Base-by-base conservation (phyloP, 495 filamentous ascomycete genomes). In the Choiromyces venosus region DNA sequence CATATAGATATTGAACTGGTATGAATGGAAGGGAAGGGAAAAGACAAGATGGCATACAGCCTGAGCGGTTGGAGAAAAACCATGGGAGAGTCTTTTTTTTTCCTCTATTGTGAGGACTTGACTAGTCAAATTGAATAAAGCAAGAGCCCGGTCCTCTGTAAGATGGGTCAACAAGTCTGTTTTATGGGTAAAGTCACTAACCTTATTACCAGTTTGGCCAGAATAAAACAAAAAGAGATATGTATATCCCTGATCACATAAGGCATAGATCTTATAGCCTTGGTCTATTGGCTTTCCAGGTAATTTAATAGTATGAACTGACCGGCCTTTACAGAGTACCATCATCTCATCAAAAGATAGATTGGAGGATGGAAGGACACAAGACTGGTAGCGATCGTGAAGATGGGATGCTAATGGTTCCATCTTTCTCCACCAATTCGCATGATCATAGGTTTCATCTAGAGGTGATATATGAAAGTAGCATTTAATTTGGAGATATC, bases 321-420 rank as follows among this genome's bases (percentile, higher is more conserved):
- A n/a, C n/a, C n/a, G n/a, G n/a, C n/a, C 70, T 18, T 72, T 75
- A 68, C 66, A 71, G 5, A 36, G 65, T 1, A 75, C 67, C 65
- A 72, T 75, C 4, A 70, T 70, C 18, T 75, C 73, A 71, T 75
- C 65, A 68, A 75, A 61, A 4, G 64, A 67, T 19, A 75, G 4
- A 33, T 75, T 75, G 9, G 66, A 64, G 6, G 70, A 67, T 4
- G 66, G 70, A 0, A 65, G 10, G 4, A 46, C 6, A 35, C 36
- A 38, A 0, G 70, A 4, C 35, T 72, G 65, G 0, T 40, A 72
- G 6, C 65, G 16, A 4, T 64, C 0, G 1, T 69, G 29, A 5
- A 67, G 40, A 40, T 66, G 65, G 67, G 52, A 65, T 35, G 66
- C 36, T 29, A 74, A 16, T n/a, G 52, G 64, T 38, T 76, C 74